Evolutionary conservation across 371 early-diverging fungal species (phyloP).

Genomic region (Mucor saturninus): DNA sequence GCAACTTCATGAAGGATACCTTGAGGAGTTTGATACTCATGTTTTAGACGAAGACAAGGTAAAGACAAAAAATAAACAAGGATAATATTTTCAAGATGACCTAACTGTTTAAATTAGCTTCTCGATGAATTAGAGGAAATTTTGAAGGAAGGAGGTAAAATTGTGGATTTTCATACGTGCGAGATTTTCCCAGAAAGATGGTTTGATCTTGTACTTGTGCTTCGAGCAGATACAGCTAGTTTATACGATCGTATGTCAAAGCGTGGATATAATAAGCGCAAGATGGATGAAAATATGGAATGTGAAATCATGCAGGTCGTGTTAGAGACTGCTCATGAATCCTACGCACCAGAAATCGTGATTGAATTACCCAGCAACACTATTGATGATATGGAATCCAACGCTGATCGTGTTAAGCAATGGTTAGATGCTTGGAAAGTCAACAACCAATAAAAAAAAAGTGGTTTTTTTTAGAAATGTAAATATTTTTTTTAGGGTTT

Average conservation of each 20-base stretch:
- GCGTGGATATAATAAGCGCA: slow-evolving; percentile 85
- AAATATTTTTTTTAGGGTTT: background rate
- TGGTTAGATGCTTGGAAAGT: slow-evolving; percentile 67
- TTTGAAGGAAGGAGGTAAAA: slow-evolving; percentile 80
- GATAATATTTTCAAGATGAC: background rate
- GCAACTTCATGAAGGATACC: slow-evolving; percentile 85
- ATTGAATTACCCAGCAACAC: slow-evolving; percentile 82
- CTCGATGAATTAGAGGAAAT: slow-evolving; percentile 87
- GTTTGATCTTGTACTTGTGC: slow-evolving; percentile 96
- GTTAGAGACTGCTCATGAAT: slow-evolving; percentile 87
- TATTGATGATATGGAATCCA: slow-evolving; percentile 88
- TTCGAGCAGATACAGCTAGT: slow-evolving; percentile 79
- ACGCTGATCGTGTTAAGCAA: slow-evolving; percentile 74
- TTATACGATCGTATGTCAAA: slow-evolving; percentile 87
- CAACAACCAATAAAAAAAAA: slow-evolving; percentile 37
- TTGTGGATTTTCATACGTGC: slow-evolving; percentile 94
- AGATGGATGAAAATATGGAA: slow-evolving; percentile 96
- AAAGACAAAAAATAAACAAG: background rate
- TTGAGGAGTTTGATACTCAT: slow-evolving; percentile 89
- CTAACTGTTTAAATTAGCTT: slow-evolving; percentile 45
- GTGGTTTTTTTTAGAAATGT: background rate
- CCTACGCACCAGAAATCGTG: slow-evolving; percentile 82
- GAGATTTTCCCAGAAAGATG: slow-evolving; percentile 95
- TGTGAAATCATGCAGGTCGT: slow-evolving; percentile 99
- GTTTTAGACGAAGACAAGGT: slow-evolving; percentile 94